Base-by-base conservation (phyloP, 495 filamentous ascomycete genomes). In the Tuber umbilicatum region DNA sequence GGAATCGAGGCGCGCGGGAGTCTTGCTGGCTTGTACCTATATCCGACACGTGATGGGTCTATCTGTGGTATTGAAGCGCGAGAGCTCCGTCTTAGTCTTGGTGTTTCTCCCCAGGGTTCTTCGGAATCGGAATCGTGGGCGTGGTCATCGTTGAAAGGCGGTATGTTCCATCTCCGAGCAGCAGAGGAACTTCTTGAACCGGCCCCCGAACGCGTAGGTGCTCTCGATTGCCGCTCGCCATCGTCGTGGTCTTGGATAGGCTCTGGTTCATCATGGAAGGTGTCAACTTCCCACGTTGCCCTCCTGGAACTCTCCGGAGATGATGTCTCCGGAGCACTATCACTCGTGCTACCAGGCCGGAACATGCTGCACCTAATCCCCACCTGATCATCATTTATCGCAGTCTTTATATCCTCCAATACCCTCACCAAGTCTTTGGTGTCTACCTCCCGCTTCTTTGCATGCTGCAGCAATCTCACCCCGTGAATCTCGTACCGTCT, bases 401-500 rank as follows among this genome's bases (percentile, higher is more conserved):
- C 71, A 14, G 73, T 78, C 39, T 35, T 67, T 19, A 80, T 70
- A 38, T 76, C 78, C 5, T 16, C 55, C 68, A 80, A 35, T 3
- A 80, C 74, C 16, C 47, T 76, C 42, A 70, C 71, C 21, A 80
- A 39, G 16, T 80, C 78, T 39, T 37, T 43, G 19, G 68, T 74
- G 19, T 43, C 60, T 23, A 74, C 69, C 45, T 80, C 80, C 35
- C 73, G 42, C 68, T 70, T 80, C 0, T 68, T 74, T 17, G 77
- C 74, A 70, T 80, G 78, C 42, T 80, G 73, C 2, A 77, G 67
- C 37, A 80, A 70, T 27, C 78, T 77, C 19, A 71, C 43, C 27
- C 89, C 91, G 75, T 94, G 91, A 41, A 91, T 89, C 72, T 89
- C 86, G 72, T 91, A 92, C 35, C 91, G 86, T 19, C 90, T 87